Evolutionary conservation across 2,329 filamentous ascomycete species (phyloP).

Genomic region (Penicillium expansum): DNA sequence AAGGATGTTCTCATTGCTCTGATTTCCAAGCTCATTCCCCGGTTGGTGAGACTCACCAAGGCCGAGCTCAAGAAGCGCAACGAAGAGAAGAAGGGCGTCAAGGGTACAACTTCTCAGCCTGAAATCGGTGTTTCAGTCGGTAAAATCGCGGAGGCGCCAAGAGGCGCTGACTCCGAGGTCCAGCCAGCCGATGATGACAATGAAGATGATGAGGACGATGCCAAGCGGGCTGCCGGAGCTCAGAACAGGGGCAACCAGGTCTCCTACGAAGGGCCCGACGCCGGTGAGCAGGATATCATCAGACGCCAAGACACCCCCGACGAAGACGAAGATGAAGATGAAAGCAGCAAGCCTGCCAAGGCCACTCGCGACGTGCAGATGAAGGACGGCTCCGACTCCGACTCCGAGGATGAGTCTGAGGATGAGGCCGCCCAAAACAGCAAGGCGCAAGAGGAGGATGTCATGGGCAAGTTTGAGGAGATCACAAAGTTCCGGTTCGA

Average conservation of each 20-base stretch:
- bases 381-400: conserved; percentile 29
- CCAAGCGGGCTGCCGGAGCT: conserved; percentile 57
- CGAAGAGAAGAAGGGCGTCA: conserved; percentile 54
- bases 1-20: conserved; percentile 75
- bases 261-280: conserved; percentile 89
- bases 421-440: conserved; percentile 41
- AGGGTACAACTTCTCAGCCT: conserved; percentile 68
- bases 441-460: conserved; percentile 59
- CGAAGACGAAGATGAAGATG: conserved; percentile 53
- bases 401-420: conserved; percentile 43
- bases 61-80: conserved; percentile 78
- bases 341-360: conserved; percentile 36
- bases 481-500: conserved; percentile 79
- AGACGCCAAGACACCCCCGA: conserved; percentile 60
- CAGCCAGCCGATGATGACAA: conserved; percentile 67
- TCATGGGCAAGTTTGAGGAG: conserved; percentile 63
- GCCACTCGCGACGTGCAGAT: conserved; percentile 37
- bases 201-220: conserved; percentile 75
- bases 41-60: conserved; percentile 66
- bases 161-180: conserved; percentile 50
- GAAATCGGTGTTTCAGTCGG: conserved; percentile 67
- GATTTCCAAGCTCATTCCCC: conserved; percentile 74
- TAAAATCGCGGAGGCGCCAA: conserved; percentile 51
- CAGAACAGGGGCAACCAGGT: conserved; percentile 77
- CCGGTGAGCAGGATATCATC: conserved; percentile 79